A percentile compares a stretch with the other conserved stretches of the same genome.
phyloP scores from a whole-genome alignment of 495 filamentous ascomycete genomes.

The Annulohypoxylon maeteangense region DNA sequence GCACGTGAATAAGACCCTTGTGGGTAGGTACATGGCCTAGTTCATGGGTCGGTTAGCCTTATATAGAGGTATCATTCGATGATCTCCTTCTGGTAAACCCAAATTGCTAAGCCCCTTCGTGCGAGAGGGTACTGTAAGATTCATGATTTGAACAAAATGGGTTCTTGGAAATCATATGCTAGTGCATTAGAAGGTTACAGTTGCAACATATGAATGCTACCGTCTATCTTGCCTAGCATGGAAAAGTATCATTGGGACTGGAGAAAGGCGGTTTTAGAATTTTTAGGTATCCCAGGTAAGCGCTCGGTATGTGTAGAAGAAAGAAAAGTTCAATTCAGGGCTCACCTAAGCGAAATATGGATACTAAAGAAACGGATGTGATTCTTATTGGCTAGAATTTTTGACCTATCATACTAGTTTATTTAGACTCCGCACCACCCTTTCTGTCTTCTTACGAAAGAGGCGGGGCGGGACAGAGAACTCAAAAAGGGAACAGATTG shows the following conservation, averaged over 20 bases:
- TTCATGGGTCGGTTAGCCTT: not conserved
- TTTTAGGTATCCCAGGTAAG: not conserved
- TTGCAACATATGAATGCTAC: slow-evolving; percentile 1
- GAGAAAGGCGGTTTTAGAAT: not conserved
- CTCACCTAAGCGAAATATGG: not conserved
- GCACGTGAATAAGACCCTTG: not conserved
- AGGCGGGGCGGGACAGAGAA: too few relatives aligned
- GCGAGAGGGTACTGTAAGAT: not conserved
- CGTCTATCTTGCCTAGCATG: not conserved
- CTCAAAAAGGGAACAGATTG: not conserved
- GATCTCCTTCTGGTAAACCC: not conserved
- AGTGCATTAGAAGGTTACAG: not conserved
- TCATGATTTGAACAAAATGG: not conserved
- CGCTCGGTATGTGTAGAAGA: not conserved
- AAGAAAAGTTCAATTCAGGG: not conserved
- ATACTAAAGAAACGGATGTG: not conserved
- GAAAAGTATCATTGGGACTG: not conserved
- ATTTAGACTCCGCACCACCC: not conserved
- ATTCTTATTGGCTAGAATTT: not conserved
- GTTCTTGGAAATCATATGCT: not conserved
- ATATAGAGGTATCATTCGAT: not conserved
- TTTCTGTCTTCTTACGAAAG: too few relatives aligned
- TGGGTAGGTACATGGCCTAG: not conserved
- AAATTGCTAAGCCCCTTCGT: not conserved
- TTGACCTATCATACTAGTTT: not conserved